Evolutionary conservation across 805 yeast species (phyloP), one percentile per base, ranked within the genome.

Genomic region (Candida ovalis): DNA sequence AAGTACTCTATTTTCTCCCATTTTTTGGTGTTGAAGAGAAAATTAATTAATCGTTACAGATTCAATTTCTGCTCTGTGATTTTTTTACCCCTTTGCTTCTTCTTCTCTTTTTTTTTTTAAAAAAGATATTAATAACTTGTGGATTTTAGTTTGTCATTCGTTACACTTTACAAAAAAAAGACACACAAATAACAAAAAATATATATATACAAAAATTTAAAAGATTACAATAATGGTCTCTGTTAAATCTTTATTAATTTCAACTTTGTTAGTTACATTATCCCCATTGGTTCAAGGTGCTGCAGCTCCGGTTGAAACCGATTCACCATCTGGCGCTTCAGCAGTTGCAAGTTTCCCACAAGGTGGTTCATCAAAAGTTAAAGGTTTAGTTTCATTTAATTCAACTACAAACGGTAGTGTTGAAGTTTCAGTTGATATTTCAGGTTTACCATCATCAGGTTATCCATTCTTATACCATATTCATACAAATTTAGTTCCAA

Each of bases 331-430:
- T 25, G 66, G 69, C 42, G 68, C 73, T 18, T 67, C 70, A 47
- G 80, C 77, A 15, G 60, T 73, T 52, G 88, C 80, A 9, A 76
- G 70, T 50, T 74, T 76, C 58, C 76, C 78, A n/a, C 70, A 70
- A 21, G 69, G 68, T 44, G 64, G 66, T 27, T 43, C 48, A 17
- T 37, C 52, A 18, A 45, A 43, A 1, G 50, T 49, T 32, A 37
- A 47, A 15, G 52, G 54, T 30, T 35, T 21, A 6, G 40, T 49
- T 38, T 38, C 45, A 18, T 51, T 51, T 23, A 13, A 13, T 12
- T 39, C 52, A 13, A 21, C n/a, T 13, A 15, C 40, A 3, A 30
- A 35, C 35, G 52, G 52, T 28, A 40, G 35, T 12, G 73, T 73
- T 39, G 58, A 70, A 36, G 78, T 74, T 30, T 71, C 72, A 51